phyloP scores from a whole-genome alignment of 225 moss, liverwort and hornwort genomes.

The Sphagnum tenellum region DNA sequence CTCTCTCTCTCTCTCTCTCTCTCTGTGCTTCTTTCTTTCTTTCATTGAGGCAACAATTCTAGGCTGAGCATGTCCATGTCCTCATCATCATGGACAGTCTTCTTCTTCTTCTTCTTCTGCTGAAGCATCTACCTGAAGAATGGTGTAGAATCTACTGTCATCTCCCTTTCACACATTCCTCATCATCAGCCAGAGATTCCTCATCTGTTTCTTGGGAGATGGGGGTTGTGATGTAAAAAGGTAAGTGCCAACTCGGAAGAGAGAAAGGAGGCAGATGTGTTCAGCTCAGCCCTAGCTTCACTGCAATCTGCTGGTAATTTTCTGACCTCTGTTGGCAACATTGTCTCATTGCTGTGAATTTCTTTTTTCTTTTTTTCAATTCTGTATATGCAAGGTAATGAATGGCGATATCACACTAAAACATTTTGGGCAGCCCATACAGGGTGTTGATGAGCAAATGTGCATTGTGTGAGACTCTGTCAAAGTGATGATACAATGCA shows the following conservation, averaged over 20 bases:
- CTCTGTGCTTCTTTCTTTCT: too few relatives aligned
- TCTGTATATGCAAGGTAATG: too few relatives aligned
- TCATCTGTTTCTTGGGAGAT: background rate
- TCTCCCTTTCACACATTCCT: background rate
- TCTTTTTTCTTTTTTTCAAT: too few relatives aligned
- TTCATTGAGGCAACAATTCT: too few relatives aligned
- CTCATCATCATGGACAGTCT: background rate
- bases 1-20: too few relatives aligned
- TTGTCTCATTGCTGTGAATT: too few relatives aligned
- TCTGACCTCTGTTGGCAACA: background rate
- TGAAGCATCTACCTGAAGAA: background rate
- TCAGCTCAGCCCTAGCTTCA: slow-evolving; percentile 48
- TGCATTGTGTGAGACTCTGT: too few relatives aligned
- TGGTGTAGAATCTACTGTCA: too few relatives aligned
- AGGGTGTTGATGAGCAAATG: too few relatives aligned
- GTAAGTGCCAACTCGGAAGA: slow-evolving; percentile 72
- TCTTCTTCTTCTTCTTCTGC: background rate
- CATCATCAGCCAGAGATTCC: background rate
- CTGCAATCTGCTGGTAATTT: slow-evolving; percentile 74
- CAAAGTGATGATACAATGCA: background rate
- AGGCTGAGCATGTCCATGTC: background rate
- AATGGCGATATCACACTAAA: too few relatives aligned
- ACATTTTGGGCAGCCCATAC: too few relatives aligned
- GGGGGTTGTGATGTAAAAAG: slow-evolving; percentile 21
- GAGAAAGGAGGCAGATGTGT: slow-evolving; percentile 55